A percentile compares a stretch with the other conserved stretches of the same genome.
phyloP scores from a whole-genome alignment of 768 basidiomycete species.

The Hirschioporus abietinus region DNA sequence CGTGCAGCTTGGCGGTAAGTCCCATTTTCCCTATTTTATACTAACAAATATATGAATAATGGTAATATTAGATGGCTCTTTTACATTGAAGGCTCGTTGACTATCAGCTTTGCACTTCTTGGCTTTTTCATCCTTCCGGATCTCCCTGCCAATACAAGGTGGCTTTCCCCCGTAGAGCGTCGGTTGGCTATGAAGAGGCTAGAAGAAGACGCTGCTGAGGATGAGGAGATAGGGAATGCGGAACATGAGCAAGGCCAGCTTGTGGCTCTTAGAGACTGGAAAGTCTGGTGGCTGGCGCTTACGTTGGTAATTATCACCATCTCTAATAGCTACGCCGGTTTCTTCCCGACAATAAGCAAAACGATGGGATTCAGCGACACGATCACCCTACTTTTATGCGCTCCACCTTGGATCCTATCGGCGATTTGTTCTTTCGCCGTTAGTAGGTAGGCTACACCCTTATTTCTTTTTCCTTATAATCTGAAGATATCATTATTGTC shows the following conservation, averaged over 20 bases:
- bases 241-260: conserved; percentile 21
- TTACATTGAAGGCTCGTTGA: conserved; percentile 27
- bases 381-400: conserved; percentile 35
- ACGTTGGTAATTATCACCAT: conserved; percentile 29
- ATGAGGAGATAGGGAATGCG: conserved; percentile 15
- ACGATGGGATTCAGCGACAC: conserved; percentile 34
- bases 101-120: conserved; percentile 28
- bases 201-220: conserved; percentile 23
- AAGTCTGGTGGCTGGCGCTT: conserved; percentile 36
- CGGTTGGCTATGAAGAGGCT: conserved; percentile 27
- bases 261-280: conserved; percentile 34
- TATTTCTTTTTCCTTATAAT: neutral
- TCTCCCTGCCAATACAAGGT: conserved; percentile 28
- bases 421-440: conserved; percentile 25
- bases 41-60: neutral
- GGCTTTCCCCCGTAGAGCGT: conserved; percentile 26
- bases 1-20: conserved; percentile 35
- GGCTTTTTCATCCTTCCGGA: conserved; percentile 33
- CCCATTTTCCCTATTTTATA: neutral
- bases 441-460: neutral
- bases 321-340: conserved; percentile 16
- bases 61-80: conserved; percentile 18
- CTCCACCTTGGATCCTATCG: conserved; percentile 32
- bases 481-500: conserved; percentile 9
- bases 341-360: conserved; percentile 22